phyloP scores from a whole-genome alignment of 1,284 basidiomycete genomes.

The Veloboletus limbatus region DNA sequence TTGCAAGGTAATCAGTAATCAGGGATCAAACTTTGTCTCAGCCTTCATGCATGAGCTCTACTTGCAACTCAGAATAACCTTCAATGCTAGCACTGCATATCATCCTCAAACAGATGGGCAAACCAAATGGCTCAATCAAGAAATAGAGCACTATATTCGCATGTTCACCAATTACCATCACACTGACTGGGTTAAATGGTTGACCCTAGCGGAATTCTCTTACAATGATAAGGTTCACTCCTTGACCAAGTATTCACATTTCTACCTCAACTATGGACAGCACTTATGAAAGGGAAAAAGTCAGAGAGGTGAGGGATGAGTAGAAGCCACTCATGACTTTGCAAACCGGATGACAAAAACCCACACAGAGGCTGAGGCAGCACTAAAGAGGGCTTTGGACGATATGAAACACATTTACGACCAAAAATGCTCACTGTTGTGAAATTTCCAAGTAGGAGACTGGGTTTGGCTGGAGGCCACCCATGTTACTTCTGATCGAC shows the following conservation, averaged over 20 bases:
- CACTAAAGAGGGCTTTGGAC: constrained; percentile 10
- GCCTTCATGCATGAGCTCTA: neutral
- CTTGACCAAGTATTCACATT: neutral
- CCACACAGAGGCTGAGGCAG: constrained; percentile 11
- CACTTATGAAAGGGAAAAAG: constrained; percentile 25
- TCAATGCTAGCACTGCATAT: constrained; percentile 17
- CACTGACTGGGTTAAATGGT: constrained; percentile 7
- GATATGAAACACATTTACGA: constrained; percentile 6
- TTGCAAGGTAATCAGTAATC: neutral
- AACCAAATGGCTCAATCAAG: constrained; percentile 42
- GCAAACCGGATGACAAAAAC: constrained; percentile 14
- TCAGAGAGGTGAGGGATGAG: neutral
- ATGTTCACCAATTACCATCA: no score
- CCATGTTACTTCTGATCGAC: constrained; percentile 1
- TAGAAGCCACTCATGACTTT: constrained; percentile 8
- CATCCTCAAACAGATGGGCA: no score
- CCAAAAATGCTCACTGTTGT: accelerated
- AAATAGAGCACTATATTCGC: constrained; percentile 37
- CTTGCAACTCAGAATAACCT: neutral
- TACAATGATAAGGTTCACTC: constrained; percentile 9
- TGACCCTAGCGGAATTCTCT: neutral
- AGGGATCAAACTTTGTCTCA: neutral
- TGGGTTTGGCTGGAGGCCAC: constrained; percentile 9
- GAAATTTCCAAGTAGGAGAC: neutral
- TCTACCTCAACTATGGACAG: constrained; percentile 16